A percentile compares a stretch with the other conserved stretches of the same genome.
Conservation (phyloP, 2,329 filamentous ascomycete species). For the Huntiella bhutanensis region DNA sequence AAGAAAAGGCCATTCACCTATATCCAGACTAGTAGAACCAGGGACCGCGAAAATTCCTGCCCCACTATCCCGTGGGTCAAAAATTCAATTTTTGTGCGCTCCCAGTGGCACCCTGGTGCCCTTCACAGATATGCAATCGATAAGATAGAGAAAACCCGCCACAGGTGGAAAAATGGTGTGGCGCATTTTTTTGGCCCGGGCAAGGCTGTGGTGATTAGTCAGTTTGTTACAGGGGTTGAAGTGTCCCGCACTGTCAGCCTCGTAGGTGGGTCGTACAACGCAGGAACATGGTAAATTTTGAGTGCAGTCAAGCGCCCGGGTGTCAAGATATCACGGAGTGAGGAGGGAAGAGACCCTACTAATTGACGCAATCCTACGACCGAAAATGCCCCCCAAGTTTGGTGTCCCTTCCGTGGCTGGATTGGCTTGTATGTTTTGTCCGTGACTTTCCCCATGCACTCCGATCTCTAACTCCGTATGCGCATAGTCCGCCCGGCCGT, state of each 20-base stretch:
- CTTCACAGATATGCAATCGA: conserved; percentile 6
- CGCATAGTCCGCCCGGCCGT: conserved; percentile 41
- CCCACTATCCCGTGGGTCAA: conserved; percentile 1
- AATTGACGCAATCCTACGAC: neutral
- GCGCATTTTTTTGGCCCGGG: neutral
- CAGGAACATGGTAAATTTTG: conserved; percentile 11
- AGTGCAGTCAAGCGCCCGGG: conserved; percentile 3
- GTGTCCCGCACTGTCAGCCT: conserved; percentile 9
- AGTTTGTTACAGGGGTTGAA: too few relatives aligned
- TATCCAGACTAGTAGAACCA: conserved; percentile 19
- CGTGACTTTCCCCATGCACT: conserved; percentile 13
- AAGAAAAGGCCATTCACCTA: conserved; percentile 17
- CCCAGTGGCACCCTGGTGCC: conserved; percentile 8
- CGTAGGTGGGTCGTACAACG: conserved; percentile 6
- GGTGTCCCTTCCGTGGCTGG: conserved; percentile 39
- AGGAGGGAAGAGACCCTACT: conserved; percentile 2
- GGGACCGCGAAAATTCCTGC: neutral
- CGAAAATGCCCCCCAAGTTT: conserved; percentile 49
- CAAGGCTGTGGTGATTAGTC: conserved; percentile 5
- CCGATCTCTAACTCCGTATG: conserved; percentile 16
- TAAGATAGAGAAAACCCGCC: neutral
- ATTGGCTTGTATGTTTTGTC: conserved; percentile 34
- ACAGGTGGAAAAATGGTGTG: neutral
- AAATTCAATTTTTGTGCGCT: conserved; percentile 11
- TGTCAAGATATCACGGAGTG: conserved; percentile 3